Evolutionary conservation across 23 red algal genomes (phyloP), one percentile per base, ranked within the genome.

Genomic region (Chondrus crispus): DNA sequence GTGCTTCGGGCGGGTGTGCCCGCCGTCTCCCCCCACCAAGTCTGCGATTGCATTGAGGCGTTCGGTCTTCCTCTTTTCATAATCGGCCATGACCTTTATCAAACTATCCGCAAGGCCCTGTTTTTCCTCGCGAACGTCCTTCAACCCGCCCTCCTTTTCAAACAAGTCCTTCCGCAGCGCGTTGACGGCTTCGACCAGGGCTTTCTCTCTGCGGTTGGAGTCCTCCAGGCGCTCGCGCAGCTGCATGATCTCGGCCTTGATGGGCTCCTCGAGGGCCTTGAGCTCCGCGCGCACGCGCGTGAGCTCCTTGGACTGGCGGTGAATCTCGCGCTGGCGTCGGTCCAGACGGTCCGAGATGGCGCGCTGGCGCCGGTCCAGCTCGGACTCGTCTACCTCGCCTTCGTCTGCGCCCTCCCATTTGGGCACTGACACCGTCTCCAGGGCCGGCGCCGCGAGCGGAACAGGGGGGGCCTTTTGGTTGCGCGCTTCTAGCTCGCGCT

Each of bases 1-100:
- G 60, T 19, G 60, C 18, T 66, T 66, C 19, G 70, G 12, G 10
- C 30, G 29, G 20, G 35, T 76, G 18, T 40, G 52, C 16, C 29
- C 24, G 8, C 73, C 63, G 13, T 82, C 75, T 11, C 82, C 93
- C 8, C 74, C 94, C 20, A 96, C 63, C 26, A 96, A 54, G 19
- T 76, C 79, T 55, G 85, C 81, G 81, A 96, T 92, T 72, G 86
- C 76, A 63, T 96, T 88, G 26, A 96, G 94, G 19, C 87, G 44
- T 42, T 96, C 94, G 22, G 68, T 53, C 83, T 96, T 96, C 32
- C 88, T 49, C 70, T 87, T 68, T 76, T 96, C 94, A 54, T 96
- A 96, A 74, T 96, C 94, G 28, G 83, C 88, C 94, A 96, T 96
- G 51, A 96, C 89, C 36, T 60, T 85, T 24, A 96, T 88, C 38